phyloP scores from a whole-genome alignment of 2,329 filamentous ascomycete species.

The Delphinella strobiligena region DNA sequence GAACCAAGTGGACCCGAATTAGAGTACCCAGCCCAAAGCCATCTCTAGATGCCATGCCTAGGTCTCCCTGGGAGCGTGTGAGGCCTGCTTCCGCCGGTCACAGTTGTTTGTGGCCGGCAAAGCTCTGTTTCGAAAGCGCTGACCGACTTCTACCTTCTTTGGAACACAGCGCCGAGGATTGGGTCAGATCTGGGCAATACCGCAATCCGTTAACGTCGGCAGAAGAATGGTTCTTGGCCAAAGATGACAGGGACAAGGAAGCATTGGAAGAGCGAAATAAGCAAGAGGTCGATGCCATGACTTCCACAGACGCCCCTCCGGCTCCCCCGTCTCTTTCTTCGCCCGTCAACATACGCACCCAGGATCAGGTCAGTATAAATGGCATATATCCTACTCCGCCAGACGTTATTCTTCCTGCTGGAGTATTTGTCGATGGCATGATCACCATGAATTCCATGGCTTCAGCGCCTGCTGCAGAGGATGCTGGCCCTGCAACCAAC shows the following conservation, averaged over 20 bases:
- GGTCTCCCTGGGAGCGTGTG: background rate
- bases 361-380: slow-evolving; percentile 31
- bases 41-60: background rate
- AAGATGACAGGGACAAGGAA: slow-evolving; percentile 14
- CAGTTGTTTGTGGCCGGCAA: slow-evolving; percentile 2
- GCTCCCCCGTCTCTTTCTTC: slow-evolving; percentile 30
- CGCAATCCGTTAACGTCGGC: slow-evolving; percentile 6
- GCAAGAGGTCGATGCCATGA: slow-evolving; percentile 25
- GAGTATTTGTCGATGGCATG: slow-evolving; percentile 12
- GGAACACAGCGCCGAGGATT: background rate
- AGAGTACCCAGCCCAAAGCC: background rate
- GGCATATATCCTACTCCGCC: slow-evolving; percentile 59
- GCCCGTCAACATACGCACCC: slow-evolving; percentile 9
- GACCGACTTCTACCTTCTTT: background rate
- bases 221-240: slow-evolving; percentile 7
- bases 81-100: background rate
- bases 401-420: slow-evolving; percentile 44
- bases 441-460: slow-evolving; percentile 19
- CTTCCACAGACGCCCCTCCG: background rate
- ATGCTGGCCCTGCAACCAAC: background rate
- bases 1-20: background rate
- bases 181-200: slow-evolving; percentile 6
- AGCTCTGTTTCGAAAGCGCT: slow-evolving; percentile 2
- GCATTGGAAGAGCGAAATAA: slow-evolving; percentile 31
- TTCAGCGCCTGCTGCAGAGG: background rate